Evolutionary conservation across 495 filamentous ascomycete genomes (phyloP).

Genomic region (Aspergillus heteromorphus): DNA sequence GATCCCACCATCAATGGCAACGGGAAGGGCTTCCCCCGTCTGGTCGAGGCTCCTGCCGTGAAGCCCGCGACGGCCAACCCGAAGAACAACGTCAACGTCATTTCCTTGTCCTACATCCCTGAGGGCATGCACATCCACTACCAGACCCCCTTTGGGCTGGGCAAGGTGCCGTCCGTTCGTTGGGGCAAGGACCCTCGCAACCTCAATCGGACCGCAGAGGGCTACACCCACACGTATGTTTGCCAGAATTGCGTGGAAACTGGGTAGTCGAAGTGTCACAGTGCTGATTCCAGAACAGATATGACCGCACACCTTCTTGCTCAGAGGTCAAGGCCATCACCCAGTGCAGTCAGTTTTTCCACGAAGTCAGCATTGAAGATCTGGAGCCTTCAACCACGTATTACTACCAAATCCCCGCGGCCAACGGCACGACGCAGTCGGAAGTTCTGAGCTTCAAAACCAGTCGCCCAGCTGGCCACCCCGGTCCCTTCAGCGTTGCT

Average conservation of each 20-base stretch:
- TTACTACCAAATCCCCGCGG: slow-evolving; percentile 13
- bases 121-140: slow-evolving; percentile 49
- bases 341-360: slow-evolving; percentile 48
- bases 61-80: slow-evolving; percentile 34
- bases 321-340: slow-evolving; percentile 38
- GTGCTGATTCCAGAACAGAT: slow-evolving; percentile 20
- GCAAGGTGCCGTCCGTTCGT: slow-evolving; percentile 31
- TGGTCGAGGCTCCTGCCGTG: slow-evolving; percentile 52
- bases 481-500: slow-evolving; percentile 26
- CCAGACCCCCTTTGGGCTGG: slow-evolving; percentile 50
- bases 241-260: background rate
- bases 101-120: slow-evolving; percentile 44
- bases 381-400: slow-evolving; percentile 20
- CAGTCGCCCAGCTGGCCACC: slow-evolving; percentile 34
- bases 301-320: slow-evolving; percentile 49
- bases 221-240: slow-evolving; percentile 32
- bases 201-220: slow-evolving; percentile 28
- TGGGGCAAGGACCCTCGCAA: slow-evolving; percentile 30
- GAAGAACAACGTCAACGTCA: slow-evolving; percentile 52
- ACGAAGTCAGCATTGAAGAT: slow-evolving; percentile 23
- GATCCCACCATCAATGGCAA: slow-evolving; percentile 46
- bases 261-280: background rate
- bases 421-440: slow-evolving; percentile 29
- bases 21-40: slow-evolving; percentile 46
- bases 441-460: slow-evolving; percentile 32